These are phyloP conservation scores for Saussurea involucrata DNA, from an alignment of 129 eudicot species.

Conservation along the genomic window DNA sequence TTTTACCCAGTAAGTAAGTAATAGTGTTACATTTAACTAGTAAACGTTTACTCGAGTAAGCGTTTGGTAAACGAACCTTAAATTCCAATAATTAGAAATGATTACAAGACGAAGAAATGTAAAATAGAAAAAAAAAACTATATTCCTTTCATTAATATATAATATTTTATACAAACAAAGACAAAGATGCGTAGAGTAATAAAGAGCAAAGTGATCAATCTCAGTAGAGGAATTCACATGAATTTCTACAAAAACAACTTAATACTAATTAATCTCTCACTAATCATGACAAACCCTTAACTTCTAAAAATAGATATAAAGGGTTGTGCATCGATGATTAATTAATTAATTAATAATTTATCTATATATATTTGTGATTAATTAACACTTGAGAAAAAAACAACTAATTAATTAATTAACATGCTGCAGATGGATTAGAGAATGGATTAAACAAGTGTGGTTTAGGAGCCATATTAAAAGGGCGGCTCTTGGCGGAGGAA, in stretches of 20 bases:
- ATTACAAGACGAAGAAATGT: background rate
- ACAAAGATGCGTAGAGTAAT: conserved; percentile 1
- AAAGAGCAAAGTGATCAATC: background rate
- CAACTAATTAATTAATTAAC: conserved; percentile 35
- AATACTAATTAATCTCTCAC: conserved; percentile 19
- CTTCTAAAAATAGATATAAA: conserved; percentile 38
- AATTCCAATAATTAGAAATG: no score
- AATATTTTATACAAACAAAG: conserved; percentile 4
- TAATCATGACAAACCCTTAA: conserved; percentile 48
- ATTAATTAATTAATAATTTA: background rate
- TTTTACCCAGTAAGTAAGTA: no score
- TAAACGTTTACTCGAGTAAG: no score
- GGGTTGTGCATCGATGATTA: conserved; percentile 33
- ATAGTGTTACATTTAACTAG: no score
- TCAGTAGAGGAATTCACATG: conserved; percentile 1
- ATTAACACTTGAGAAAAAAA: background rate
- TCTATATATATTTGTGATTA: background rate
- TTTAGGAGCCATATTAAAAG: conserved; percentile 34
- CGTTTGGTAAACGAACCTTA: background rate
- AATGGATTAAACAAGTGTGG: conserved; percentile 59
- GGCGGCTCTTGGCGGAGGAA: conserved; percentile 27
- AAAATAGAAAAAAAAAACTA: background rate
- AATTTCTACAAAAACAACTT: conserved; percentile 34
- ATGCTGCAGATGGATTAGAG: conserved; percentile 69
- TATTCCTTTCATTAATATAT: conserved; percentile 23